Evolutionary conservation across 2,329 filamentous ascomycete species (phyloP).

Genomic region (Xylariaceae sp.): DNA sequence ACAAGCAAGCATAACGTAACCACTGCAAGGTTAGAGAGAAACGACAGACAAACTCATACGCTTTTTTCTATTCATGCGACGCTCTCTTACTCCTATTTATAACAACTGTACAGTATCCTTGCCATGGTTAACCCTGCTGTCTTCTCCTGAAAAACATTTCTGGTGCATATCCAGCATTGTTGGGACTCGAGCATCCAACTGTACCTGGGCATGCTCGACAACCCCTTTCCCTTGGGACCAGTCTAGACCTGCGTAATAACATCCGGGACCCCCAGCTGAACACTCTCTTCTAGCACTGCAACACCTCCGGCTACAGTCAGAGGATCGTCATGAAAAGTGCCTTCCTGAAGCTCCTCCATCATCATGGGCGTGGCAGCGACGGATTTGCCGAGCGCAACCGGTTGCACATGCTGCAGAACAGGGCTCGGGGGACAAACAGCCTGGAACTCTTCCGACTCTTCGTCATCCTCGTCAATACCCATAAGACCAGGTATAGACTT

Average conservation of each 20-base stretch:
- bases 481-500: slow-evolving; percentile 10
- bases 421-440: not conserved
- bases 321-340: slow-evolving; percentile 34
- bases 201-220: too few species aligned
- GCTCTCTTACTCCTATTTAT: too few species aligned
- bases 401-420: not conserved
- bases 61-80: too few species aligned
- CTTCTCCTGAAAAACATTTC: too few species aligned
- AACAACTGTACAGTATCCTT: too few species aligned
- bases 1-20: too few species aligned
- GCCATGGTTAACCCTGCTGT: too few species aligned
- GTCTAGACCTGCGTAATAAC: slow-evolving; percentile 32
- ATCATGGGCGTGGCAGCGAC: slow-evolving; percentile 24
- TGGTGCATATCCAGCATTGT: slow-evolving; percentile 1
- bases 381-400: not conserved
- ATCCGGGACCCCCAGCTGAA: slow-evolving; percentile 42
- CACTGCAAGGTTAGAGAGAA: too few species aligned
- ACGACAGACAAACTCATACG: too few species aligned
- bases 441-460: slow-evolving; percentile 2
- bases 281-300: slow-evolving; percentile 51
- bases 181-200: too few species aligned
- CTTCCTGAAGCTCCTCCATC: slow-evolving; percentile 28
- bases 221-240: too few species aligned
- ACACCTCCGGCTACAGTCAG: slow-evolving; percentile 47
- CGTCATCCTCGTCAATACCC: slow-evolving; percentile 3